phyloP scores from a whole-genome alignment of 192 early-diverging fungal genomes.

The Cetraspora pellucida region DNA sequence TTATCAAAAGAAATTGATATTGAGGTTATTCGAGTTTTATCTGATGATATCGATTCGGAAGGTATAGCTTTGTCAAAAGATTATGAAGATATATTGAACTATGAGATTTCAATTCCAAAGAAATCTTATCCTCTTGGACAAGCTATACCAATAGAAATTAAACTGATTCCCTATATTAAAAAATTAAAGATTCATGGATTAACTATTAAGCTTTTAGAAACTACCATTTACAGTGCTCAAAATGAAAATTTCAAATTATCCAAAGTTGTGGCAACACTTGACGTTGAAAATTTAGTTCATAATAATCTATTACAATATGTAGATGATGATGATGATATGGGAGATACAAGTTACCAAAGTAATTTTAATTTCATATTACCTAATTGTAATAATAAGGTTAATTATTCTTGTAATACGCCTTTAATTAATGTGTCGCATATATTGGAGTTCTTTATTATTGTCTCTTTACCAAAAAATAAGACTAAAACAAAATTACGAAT shows the following conservation, averaged over 20 bases:
- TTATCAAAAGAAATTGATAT: constrained; percentile 38
- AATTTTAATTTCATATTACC: constrained; percentile 9
- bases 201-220: constrained; percentile 11
- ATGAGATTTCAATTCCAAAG: constrained; percentile 57
- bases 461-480: not conserved
- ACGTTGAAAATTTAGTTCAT: not conserved
- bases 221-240: not conserved
- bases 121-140: constrained; percentile 54
- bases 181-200: constrained; percentile 23
- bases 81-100: constrained; percentile 35
- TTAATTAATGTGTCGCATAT: not conserved
- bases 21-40: constrained; percentile 53
- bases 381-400: not conserved
- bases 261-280: not conserved
- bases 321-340: not conserved
- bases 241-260: not conserved
- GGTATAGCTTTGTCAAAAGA: constrained; percentile 40
- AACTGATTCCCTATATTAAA: constrained; percentile 50
- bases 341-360: constrained; percentile 8
- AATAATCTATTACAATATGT: not conserved
- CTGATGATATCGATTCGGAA: constrained; percentile 54
- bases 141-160: constrained; percentile 46
- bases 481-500: not conserved
- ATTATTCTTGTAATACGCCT: not conserved
- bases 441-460: constrained; percentile 8